Evolutionary conservation across 2,329 filamentous ascomycete species (phyloP), one percentile per base, ranked within the genome.

Genomic region (Tolypocladium ophioglossoides): DNA sequence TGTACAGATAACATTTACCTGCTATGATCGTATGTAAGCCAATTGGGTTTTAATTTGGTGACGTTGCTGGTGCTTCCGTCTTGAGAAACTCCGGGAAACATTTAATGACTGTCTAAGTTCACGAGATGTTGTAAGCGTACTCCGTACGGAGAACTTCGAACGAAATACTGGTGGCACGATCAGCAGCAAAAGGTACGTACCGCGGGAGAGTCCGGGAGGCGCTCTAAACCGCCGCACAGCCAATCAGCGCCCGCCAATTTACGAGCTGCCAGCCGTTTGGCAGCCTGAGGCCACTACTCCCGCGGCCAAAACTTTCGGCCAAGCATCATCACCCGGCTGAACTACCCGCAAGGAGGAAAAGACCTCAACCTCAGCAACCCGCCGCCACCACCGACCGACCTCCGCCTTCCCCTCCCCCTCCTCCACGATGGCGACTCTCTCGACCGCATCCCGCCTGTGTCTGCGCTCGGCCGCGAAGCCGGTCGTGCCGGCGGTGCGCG

Each of bases 401-500:
- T 51, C 57, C 54, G 58, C 58, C 61, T 58, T 48, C 55, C 53
- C 55, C 53, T 53, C 50, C 55, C 57, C 51, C 54, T 54, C 54
- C 56, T 52, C 47, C 56, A 67, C 66, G 62, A 88, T 88, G 85
- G 83, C 84, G 72, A 77, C 83, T 70, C 80, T 90, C 72, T 74
- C 83, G 68, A 78, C 80, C 70, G 80, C 83, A 69, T 83, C 86
- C 70, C 83, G 83, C 73, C 77, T 82, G 67, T 78, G 88, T 70
- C 77, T 87, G 77, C 86, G 86, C 73, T 71, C 73, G 58, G 68
- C 74, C 60, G 73, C 74, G 64, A 72, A 70, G 64, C 66, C 66
- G 55, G 70, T 67, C 60, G 66, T 66, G 58, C 63, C 68, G 63
- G 68, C 70, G 52, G 71, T 77, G 63, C 79, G 79, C 68, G 76